Base-by-base conservation (phyloP, 495 filamentous ascomycete genomes). In the Penicillium waksmanii region DNA sequence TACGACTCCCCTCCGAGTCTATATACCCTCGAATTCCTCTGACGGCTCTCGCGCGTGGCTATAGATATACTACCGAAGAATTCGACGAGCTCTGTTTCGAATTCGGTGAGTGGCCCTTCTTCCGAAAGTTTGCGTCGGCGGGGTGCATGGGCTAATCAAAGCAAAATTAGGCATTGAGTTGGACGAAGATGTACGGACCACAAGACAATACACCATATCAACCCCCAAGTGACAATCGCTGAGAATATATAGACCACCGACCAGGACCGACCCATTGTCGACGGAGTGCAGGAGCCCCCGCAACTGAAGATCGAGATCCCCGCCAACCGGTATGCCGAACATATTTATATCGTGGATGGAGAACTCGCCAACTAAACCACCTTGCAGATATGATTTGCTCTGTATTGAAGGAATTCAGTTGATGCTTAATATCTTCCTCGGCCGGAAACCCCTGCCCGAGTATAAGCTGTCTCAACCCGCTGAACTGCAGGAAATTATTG, bases 71-170 rank as follows among this genome's bases (percentile, higher is more conserved):
- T 46, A 91, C 89, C 65, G 85, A 96, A 62, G 90, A 94, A 70
- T 98, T 99, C 72, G 94, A 98, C 69, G 89, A 96, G 69, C 80
- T 99, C 64, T 99, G 95, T 73, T 98, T 99, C 83, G 95, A 99
- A 64, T 99, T 96, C 72, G 95, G 93, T 87, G 75, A 64, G 81
- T 72, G 48, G 51, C 34, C 36, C 49, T 13, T 36, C 51, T 19
- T 35, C 25, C 23, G 60, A 13, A 31, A 31, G 27, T 31, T 31
- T 31, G 27, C 53, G 43, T 58, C 68, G 40, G 70, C 66, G 67
- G 69, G 72, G 69, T 56, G 5, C 66, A 69, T 48, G 44, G 58
- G 69, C 77, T 83, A 61, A 83, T 59, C 35, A 11, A 11, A 33
- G 58, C 50, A n/a, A 44, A 57, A 53, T 17, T 60, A 89, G 86